Evolutionary conservation across 331 rosid species (phyloP).

Genomic region (Spiraea crenata): DNA sequence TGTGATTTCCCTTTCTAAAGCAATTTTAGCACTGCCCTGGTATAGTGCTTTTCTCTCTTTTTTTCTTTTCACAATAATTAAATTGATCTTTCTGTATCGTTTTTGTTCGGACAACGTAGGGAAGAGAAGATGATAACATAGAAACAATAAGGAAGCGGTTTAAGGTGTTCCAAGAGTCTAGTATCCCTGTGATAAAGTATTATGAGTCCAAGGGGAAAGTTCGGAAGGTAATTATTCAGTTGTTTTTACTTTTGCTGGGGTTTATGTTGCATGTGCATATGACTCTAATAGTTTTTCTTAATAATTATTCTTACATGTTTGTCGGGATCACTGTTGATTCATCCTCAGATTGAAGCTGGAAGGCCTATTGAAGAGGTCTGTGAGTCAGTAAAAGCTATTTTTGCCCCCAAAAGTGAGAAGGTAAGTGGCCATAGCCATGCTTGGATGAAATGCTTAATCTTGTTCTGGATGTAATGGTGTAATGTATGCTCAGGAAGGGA

Average conservation of each 20-base stretch:
- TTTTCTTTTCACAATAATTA: constrained; percentile 1
- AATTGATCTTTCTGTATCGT: not conserved
- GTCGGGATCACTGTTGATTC: constrained; percentile 15
- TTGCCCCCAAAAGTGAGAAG: constrained; percentile 77
- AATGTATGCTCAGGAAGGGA: constrained; percentile 23
- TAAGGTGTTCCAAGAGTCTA: constrained; percentile 82
- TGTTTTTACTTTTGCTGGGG: constrained; percentile 1
- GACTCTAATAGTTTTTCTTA: not conserved
- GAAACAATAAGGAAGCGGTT: constrained; percentile 95
- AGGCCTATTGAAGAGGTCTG: constrained; percentile 80
- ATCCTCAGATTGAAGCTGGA: constrained; percentile 73
- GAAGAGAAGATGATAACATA: constrained; percentile 89
- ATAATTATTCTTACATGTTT: constrained; percentile 15
- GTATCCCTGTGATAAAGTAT: constrained; percentile 77
- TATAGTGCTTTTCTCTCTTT: not conserved
- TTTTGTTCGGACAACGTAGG: constrained; percentile 45
- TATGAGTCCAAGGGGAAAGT: constrained; percentile 79
- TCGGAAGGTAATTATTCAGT: constrained; percentile 52
- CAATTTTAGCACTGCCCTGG: not conserved
- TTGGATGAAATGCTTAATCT: constrained; percentile 38
- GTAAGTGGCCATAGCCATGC: constrained; percentile 48
- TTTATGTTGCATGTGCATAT: not conserved
- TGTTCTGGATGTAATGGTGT: constrained; percentile 20
- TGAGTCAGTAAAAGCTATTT: constrained; percentile 72
- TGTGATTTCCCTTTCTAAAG: not conserved